Conservation (phyloP, 805 yeast species). For the Saccharomycopsis capsularis region DNA sequence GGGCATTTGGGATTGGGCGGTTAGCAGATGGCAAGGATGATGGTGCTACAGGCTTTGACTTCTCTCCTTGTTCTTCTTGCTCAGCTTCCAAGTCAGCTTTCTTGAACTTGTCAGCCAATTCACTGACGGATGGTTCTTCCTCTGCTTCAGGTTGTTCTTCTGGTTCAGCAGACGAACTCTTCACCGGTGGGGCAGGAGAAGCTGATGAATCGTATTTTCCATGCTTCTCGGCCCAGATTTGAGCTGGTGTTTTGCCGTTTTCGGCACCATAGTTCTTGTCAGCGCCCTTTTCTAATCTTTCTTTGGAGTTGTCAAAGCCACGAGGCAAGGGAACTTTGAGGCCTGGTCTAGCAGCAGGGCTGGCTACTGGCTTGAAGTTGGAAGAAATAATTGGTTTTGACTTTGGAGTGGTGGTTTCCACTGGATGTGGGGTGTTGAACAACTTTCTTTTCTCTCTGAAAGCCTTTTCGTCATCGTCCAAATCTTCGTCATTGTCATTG, state of each 20-base stretch:
- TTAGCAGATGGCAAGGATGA: constrained; percentile 6
- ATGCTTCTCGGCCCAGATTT: constrained; percentile 88
- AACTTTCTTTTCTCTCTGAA: constrained; percentile 20
- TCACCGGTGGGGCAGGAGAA: constrained; percentile 23
- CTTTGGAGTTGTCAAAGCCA: constrained; percentile 22
- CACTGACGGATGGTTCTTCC: constrained; percentile 15
- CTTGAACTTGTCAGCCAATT: constrained; percentile 22
- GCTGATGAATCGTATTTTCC: constrained; percentile 48
- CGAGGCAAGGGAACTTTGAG: constrained; percentile 13
- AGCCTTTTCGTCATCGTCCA: constrained; percentile 21
- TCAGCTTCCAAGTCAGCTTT: constrained; percentile 27
- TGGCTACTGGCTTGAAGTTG: constrained; percentile 10
- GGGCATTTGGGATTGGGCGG: constrained; percentile 8
- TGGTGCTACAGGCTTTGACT: constrained; percentile 25
- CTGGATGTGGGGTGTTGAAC: constrained; percentile 12
- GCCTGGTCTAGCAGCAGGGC: constrained; percentile 10
- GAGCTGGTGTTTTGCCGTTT: constrained; percentile 89
- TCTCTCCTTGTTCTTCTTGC: constrained; percentile 24
- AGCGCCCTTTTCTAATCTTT: constrained; percentile 50
- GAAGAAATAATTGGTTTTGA: constrained; percentile 7
- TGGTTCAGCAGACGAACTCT: constrained; percentile 28
- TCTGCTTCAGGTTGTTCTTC: constrained; percentile 1
- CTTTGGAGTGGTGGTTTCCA: constrained; percentile 2
- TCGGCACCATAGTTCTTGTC: constrained; percentile 52
- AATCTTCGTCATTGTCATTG: constrained; percentile 13